Conservation (phyloP, 1,284 basidiomycete species). For the Ustilago xerochloae region DNA sequence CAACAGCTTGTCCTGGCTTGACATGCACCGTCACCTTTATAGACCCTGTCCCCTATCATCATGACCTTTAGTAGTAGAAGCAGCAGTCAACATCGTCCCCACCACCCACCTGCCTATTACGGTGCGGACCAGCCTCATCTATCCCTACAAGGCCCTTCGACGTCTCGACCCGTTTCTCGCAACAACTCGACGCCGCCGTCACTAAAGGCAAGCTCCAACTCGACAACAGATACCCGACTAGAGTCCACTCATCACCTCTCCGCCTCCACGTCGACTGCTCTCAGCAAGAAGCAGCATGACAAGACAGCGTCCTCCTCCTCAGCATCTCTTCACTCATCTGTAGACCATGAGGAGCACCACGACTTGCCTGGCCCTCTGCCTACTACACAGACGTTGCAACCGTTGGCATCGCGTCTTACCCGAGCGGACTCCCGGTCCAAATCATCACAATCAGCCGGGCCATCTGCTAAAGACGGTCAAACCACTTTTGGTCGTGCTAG, state of each 20-base stretch:
- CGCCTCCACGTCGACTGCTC: constrained; percentile 1
- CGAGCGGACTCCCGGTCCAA: constrained; percentile 25
- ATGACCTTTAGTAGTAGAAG: constrained; percentile 26
- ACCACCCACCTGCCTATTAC: constrained; percentile 33
- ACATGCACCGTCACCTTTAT: constrained; percentile 18
- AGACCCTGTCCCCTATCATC: not conserved
- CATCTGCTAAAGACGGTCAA: not conserved
- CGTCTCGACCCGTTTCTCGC: constrained; percentile 13
- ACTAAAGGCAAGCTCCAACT: constrained; percentile 11
- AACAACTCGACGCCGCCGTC: constrained; percentile 22
- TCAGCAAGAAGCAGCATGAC: not conserved
- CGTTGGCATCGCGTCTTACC: constrained; percentile 29
- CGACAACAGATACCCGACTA: constrained; percentile 23
- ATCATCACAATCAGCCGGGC: not conserved
- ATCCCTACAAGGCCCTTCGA: constrained; percentile 18
- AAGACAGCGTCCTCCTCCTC: constrained; percentile 7
- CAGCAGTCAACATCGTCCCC: constrained; percentile 33
- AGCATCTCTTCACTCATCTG: constrained; percentile 15
- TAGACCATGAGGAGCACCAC: constrained; percentile 31
- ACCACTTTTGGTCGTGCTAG: constrained; percentile 10
- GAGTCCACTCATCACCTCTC: constrained; percentile 14
- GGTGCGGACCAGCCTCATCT: constrained; percentile 31
- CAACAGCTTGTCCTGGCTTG: constrained; percentile 6
- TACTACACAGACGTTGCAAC: constrained; percentile 26
- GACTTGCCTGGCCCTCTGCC: constrained; percentile 40